These are phyloP conservation scores for Teunomyces gatunensis DNA, from an alignment of 805 yeast species.

Conservation along the genomic window DNA sequence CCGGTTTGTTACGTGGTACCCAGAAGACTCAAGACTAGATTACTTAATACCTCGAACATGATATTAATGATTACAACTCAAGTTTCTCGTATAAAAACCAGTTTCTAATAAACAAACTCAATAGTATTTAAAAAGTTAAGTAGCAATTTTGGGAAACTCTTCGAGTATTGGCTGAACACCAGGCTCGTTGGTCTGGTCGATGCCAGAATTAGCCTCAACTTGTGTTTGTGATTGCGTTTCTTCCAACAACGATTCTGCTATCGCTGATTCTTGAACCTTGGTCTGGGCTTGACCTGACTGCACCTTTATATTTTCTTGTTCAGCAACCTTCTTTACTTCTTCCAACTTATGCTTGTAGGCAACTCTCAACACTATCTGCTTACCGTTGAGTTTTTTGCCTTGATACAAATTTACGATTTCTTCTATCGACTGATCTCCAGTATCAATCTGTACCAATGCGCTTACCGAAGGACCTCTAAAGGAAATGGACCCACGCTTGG, in stretches of 20 bases:
- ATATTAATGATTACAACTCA: constrained; percentile 3
- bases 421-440: constrained; percentile 35
- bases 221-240: not conserved
- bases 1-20: constrained; percentile 99
- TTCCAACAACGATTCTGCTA: not conserved
- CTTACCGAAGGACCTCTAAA: constrained; percentile 38
- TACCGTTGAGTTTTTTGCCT: constrained; percentile 34
- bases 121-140: not conserved
- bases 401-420: constrained; percentile 42
- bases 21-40: constrained; percentile 67
- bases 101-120: constrained; percentile 2
- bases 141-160: constrained; percentile 1
- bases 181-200: not conserved
- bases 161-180: not conserved
- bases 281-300: not conserved
- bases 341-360: constrained; percentile 3
- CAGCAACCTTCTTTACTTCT: not conserved
- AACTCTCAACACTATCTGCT: not conserved
- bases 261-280: not conserved
- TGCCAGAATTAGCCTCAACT: not conserved
- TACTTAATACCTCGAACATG: constrained; percentile 57
- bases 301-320: not conserved
- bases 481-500: constrained; percentile 19
- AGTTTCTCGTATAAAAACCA: constrained; percentile 3
- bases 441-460: constrained; percentile 50